These are phyloP conservation scores for Colletotrichum cuscutae DNA, from an alignment of 2,329 filamentous ascomycete species.

Conservation along the genomic window DNA sequence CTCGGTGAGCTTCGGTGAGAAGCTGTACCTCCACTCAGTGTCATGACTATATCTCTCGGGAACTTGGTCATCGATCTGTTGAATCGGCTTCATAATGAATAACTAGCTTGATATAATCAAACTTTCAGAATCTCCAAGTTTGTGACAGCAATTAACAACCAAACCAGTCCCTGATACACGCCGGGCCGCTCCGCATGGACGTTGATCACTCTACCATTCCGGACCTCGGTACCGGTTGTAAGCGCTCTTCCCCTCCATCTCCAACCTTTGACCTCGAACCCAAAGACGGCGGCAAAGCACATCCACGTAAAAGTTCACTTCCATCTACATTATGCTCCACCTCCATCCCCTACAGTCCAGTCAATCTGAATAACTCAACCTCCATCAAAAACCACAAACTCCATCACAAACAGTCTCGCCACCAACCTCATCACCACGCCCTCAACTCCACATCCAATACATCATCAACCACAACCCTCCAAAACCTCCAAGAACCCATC, in stretches of 20 bases:
- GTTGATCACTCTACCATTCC: conserved; percentile 8
- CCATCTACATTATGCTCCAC: too few relatives aligned
- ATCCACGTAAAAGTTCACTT: too few relatives aligned
- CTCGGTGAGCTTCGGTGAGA: background rate
- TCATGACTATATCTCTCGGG: background rate
- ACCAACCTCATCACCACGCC: background rate
- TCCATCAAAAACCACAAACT: background rate
- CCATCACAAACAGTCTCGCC: background rate
- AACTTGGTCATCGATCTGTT: background rate
- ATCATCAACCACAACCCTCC: too few relatives aligned
- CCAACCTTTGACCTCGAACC: background rate
- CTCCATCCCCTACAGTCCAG: too few relatives aligned
- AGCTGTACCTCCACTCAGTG: background rate
- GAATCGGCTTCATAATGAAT: background rate
- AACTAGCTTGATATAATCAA: too few relatives aligned
- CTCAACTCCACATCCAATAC: background rate
- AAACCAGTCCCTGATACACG: background rate
- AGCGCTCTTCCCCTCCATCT: conserved; percentile 13
- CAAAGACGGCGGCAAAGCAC: background rate
- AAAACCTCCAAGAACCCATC: background rate
- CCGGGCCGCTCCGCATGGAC: background rate
- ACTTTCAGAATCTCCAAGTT: too few relatives aligned
- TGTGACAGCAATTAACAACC: background rate
- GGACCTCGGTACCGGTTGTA: conserved; percentile 28
- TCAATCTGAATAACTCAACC: background rate